Conservation (phyloP, 164 flowering plant genomes). For the Liquidambar formosana region DNA sequence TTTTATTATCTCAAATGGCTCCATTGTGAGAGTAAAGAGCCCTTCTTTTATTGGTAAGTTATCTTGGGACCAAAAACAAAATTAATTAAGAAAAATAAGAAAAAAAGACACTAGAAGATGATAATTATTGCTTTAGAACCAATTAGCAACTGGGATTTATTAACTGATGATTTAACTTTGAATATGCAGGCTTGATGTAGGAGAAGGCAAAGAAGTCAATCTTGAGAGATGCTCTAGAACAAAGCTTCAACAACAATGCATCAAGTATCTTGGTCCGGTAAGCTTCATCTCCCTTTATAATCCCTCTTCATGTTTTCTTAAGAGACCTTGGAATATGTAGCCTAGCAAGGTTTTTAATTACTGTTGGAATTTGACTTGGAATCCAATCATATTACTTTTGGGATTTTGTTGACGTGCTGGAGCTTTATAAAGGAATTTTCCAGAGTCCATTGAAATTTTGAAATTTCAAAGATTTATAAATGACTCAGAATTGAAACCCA, state of each 20-base stretch:
- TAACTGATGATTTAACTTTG: neutral
- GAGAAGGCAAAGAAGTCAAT: slow-evolving; percentile 83
- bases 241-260: slow-evolving; percentile 90
- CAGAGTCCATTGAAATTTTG: too few species aligned
- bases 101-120: too few species aligned
- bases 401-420: too few species aligned
- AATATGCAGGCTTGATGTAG: slow-evolving; percentile 76
- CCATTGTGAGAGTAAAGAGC: slow-evolving; percentile 77
- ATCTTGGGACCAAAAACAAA: neutral
- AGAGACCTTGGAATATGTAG: too few species aligned
- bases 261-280: slow-evolving; percentile 91
- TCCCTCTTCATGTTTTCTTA: too few species aligned
- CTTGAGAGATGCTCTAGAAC: slow-evolving; percentile 70
- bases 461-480: too few species aligned
- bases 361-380: neutral
- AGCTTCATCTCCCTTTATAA: slow-evolving; percentile 22
- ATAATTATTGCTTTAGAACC: too few species aligned
- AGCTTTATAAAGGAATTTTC: too few species aligned
- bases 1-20: slow-evolving; percentile 84
- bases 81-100: neutral
- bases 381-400: neutral
- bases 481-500: too few species aligned
- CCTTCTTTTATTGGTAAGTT: slow-evolving; percentile 93
- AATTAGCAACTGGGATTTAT: too few species aligned
- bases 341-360: too few species aligned